Evolutionary conservation across 495 filamentous ascomycete genomes (phyloP).

Genomic region (Parmelia sp.): DNA sequence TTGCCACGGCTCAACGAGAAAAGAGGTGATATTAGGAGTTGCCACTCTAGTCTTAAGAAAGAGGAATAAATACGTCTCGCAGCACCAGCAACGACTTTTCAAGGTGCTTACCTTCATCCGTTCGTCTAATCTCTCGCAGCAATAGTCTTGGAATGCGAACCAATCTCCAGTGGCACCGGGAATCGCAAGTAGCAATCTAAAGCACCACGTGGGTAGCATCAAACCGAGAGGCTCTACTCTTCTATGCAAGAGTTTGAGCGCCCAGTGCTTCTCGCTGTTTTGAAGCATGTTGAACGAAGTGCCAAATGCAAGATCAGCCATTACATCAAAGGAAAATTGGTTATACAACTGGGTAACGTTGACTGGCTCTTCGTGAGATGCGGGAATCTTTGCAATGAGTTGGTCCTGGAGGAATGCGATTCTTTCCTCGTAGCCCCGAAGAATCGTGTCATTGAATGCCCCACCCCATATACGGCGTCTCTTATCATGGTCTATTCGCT

Average conservation of each 20-base stretch:
- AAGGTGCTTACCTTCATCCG: too few relatives aligned
- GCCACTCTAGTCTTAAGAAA: too few relatives aligned
- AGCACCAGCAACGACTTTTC: too few relatives aligned
- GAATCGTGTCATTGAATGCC: not conserved
- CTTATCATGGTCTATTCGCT: not conserved
- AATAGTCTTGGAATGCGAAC: too few relatives aligned
- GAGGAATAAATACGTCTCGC: too few relatives aligned
- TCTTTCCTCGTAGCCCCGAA: not conserved
- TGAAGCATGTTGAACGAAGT: not conserved
- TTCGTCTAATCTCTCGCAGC: too few relatives aligned
- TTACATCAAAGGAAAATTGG: not conserved
- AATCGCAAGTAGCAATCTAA: not conserved
- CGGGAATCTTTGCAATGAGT: not conserved
- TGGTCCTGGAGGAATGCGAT: not conserved
- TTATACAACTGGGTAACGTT: not conserved
- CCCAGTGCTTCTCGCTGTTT: not conserved
- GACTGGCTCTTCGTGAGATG: not conserved
- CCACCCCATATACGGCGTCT: not conserved
- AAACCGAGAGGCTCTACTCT: not conserved
- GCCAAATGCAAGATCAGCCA: not conserved
- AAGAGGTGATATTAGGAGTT: too few relatives aligned
- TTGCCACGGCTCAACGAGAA: too few relatives aligned
- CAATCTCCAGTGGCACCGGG: too few relatives aligned
- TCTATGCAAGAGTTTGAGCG: not conserved
- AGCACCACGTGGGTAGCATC: not conserved